phyloP scores from a whole-genome alignment of 768 basidiomycete species.

The Russula foetens region DNA sequence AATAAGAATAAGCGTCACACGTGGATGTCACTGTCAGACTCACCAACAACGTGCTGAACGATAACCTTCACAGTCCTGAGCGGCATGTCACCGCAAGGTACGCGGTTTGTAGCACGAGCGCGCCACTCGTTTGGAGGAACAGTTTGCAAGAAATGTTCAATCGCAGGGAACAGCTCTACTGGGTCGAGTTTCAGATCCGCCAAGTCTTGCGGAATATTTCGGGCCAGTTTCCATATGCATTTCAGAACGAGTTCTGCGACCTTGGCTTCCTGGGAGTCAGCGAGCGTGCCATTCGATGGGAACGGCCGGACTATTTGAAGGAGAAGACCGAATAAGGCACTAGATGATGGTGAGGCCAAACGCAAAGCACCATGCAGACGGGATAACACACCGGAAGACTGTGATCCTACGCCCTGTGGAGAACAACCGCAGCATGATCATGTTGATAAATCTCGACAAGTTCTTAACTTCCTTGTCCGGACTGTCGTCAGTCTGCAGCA shows the following conservation, averaged over 20 bases:
- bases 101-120: slow-evolving; percentile 78
- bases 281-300: slow-evolving; percentile 58
- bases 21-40: slow-evolving; percentile 29
- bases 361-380: neutral
- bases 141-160: slow-evolving; percentile 90
- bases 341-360: slow-evolving; percentile 23
- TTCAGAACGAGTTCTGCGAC: slow-evolving; percentile 91
- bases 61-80: slow-evolving; percentile 96
- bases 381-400: slow-evolving; percentile 66
- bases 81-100: slow-evolving; percentile 97
- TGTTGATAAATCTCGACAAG: slow-evolving; percentile 93
- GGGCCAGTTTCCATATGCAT: slow-evolving; percentile 96
- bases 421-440: slow-evolving; percentile 92
- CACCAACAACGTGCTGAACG: slow-evolving; percentile 93
- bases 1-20: slow-evolving; percentile 17
- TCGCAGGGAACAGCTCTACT: slow-evolving; percentile 81
- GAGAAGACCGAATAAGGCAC: slow-evolving; percentile 74
- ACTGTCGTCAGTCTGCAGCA: slow-evolving; percentile 91
- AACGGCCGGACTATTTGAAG: slow-evolving; percentile 81
- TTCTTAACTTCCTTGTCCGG: slow-evolving; percentile 81
- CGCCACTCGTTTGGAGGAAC: slow-evolving; percentile 97
- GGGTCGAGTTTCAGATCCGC: slow-evolving; percentile 73
- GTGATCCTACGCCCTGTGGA: slow-evolving; percentile 85
- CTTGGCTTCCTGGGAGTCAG: slow-evolving; percentile 75
- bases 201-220: slow-evolving; percentile 90